Percentiles rank a stretch among this genome's conserved stretches.
Evolutionary conservation across 2,329 filamentous ascomycete species (phyloP).

Genomic region (Colletotrichum sp.): DNA sequence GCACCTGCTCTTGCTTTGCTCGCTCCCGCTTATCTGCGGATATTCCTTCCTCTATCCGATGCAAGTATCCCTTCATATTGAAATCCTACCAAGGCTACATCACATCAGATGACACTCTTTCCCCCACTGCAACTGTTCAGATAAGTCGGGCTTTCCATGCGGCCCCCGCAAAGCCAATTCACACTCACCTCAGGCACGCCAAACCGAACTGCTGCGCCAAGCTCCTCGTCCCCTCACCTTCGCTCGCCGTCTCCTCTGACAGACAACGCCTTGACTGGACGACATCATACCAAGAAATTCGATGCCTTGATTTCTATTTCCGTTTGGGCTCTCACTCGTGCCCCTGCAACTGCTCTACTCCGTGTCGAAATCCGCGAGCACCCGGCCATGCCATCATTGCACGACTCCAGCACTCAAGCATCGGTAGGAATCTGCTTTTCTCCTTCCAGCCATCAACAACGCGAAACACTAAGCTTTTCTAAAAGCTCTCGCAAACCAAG

Average conservation of each 20-base stretch:
- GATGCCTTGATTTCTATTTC: conserved; percentile 1
- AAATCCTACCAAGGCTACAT: background rate
- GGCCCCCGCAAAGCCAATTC: background rate
- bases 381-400: background rate
- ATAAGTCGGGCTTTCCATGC: background rate
- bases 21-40: conserved; percentile 3
- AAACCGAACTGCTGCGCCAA: background rate
- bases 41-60: background rate
- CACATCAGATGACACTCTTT: conserved; percentile 11
- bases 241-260: background rate
- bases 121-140: background rate
- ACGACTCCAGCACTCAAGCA: background rate
- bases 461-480: background rate
- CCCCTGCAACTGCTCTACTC: background rate
- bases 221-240: background rate
- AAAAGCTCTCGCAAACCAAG: background rate
- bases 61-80: background rate
- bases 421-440: too few species aligned
- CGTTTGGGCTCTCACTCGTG: background rate
- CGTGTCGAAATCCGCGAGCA: background rate
- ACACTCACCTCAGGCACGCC: background rate
- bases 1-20: background rate
- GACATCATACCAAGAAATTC: conserved; percentile 17
- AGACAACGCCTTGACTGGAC: background rate
- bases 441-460: background rate